phyloP scores from a whole-genome alignment of 257 asterid species.

The Forsythia viridissima region DNA sequence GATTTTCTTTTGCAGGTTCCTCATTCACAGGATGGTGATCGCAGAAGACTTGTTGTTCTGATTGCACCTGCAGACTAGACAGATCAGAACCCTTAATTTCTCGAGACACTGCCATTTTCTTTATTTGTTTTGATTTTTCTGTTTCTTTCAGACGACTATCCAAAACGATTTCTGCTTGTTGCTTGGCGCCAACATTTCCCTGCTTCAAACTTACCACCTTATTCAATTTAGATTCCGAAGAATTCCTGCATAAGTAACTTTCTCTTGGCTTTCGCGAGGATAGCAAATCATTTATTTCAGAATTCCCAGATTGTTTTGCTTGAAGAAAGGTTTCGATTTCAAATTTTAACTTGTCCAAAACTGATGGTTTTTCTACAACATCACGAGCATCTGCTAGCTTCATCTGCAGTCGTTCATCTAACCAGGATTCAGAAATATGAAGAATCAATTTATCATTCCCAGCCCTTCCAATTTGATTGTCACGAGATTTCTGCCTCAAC shows the following conservation, averaged over 20 bases:
- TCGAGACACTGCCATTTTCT: slow-evolving; percentile 30
- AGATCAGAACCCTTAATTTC: slow-evolving; percentile 25
- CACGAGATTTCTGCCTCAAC: slow-evolving; percentile 43
- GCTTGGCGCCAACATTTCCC: slow-evolving; percentile 17
- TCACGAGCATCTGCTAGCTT: slow-evolving; percentile 44
- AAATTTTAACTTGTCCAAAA: slow-evolving; percentile 55
- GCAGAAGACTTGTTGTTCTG: slow-evolving; percentile 25
- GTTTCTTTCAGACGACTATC: slow-evolving; percentile 18
- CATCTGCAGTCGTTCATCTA: slow-evolving; percentile 79
- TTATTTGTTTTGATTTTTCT: slow-evolving; percentile 19
- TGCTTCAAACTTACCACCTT: slow-evolving; percentile 31
- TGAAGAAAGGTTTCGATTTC: slow-evolving; percentile 75
- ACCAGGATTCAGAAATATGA: slow-evolving; percentile 94
- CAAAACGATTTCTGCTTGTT: slow-evolving; percentile 23
- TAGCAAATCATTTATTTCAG: slow-evolving; percentile 20
- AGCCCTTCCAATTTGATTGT: slow-evolving; percentile 35
- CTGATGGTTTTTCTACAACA: slow-evolving; percentile 48
- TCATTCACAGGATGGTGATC: slow-evolving; percentile 2
- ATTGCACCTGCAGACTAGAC: slow-evolving; percentile 22
- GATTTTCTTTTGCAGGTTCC: slow-evolving; percentile 19
- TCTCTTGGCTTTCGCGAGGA: slow-evolving; percentile 25
- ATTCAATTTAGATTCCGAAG: slow-evolving; percentile 42
- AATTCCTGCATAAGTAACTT: slow-evolving; percentile 28
- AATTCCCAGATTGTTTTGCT: slow-evolving; percentile 39
- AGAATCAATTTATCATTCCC: slow-evolving; percentile 59